Conservation (phyloP, 768 basidiomycete genomes). For the Kwoniella dejecticola region DNA sequence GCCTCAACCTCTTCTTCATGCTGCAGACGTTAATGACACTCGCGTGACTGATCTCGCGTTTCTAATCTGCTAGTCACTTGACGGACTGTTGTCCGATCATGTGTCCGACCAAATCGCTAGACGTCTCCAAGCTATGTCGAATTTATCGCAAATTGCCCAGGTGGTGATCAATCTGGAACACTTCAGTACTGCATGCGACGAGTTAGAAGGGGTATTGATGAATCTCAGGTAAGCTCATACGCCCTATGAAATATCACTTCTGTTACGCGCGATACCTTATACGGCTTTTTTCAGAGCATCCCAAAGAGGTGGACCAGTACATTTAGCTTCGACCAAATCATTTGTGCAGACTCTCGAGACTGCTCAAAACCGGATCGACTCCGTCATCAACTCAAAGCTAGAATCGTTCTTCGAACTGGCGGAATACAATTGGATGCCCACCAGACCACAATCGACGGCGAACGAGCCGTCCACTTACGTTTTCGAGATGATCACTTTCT, state of each 20-base stretch:
- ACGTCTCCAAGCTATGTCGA: conserved; percentile 72
- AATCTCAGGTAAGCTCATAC: conserved; percentile 66
- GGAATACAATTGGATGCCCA: conserved; percentile 87
- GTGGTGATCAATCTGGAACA: conserved; percentile 91
- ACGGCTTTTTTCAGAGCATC: too few species aligned
- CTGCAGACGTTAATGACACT: background rate
- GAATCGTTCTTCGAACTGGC: conserved; percentile 94
- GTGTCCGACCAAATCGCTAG: conserved; percentile 75
- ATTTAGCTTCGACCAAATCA: conserved; percentile 63
- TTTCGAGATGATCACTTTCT: conserved; percentile 92
- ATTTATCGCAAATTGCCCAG: conserved; percentile 86
- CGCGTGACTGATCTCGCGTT: too few species aligned
- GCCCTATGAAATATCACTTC: background rate
- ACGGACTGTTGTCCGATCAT: conserved; percentile 68
- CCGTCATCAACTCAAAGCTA: conserved; percentile 83
- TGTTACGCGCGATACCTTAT: background rate
- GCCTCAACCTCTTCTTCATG: background rate
- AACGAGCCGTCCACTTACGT: conserved; percentile 87
- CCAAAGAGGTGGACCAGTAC: conserved; percentile 78
- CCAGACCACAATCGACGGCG: conserved; percentile 58
- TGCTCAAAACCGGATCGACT: conserved; percentile 74
- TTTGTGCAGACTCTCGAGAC: conserved; percentile 71
- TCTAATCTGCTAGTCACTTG: conserved; percentile 79
- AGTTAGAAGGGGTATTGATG: conserved; percentile 81
- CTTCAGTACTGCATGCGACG: conserved; percentile 78